These are phyloP conservation scores for Chamaecyparis obtusa DNA, from an alignment of 75 land plant species.

Conservation along the genomic window DNA sequence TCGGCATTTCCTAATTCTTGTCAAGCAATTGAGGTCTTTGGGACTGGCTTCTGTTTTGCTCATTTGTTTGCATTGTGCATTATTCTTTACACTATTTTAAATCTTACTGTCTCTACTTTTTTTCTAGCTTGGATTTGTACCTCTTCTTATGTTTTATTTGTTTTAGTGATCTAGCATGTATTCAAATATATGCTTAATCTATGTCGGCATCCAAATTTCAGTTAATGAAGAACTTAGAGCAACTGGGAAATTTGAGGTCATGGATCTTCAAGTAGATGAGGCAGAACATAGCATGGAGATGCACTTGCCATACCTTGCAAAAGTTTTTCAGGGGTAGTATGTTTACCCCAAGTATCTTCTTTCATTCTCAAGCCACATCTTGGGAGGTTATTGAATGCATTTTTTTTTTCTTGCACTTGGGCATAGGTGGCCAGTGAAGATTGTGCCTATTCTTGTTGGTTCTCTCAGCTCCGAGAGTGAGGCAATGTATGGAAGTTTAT, in stretches of 20 bases:
- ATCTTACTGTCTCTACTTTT: neutral
- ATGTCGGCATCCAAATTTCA: constrained; percentile 20
- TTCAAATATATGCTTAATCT: neutral
- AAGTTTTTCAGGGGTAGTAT: constrained; percentile 87
- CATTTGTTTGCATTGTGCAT: neutral
- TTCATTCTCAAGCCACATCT: neutral
- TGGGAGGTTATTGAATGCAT: neutral
- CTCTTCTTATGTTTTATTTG: neutral
- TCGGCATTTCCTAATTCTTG: neutral
- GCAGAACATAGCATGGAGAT: constrained; percentile 99
- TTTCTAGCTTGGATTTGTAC: neutral
- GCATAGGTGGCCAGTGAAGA: constrained; percentile 69
- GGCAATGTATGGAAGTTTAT: constrained; percentile 74
- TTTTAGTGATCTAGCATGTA: neutral
- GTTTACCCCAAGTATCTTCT: neutral
- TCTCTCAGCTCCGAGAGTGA: constrained; percentile 77
- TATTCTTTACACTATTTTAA: neutral
- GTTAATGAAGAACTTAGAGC: constrained; percentile 81
- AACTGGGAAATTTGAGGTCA: constrained; percentile 84
- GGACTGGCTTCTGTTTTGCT: neutral
- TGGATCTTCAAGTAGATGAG: constrained; percentile 87
- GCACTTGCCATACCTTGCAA: constrained; percentile 97
- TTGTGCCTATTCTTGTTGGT: constrained; percentile 94
- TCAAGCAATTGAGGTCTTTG: constrained; percentile 2
- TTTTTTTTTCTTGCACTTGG: neutral